phyloP scores from a whole-genome alignment of 257 asterid genomes.

The Petrea volubilis region DNA sequence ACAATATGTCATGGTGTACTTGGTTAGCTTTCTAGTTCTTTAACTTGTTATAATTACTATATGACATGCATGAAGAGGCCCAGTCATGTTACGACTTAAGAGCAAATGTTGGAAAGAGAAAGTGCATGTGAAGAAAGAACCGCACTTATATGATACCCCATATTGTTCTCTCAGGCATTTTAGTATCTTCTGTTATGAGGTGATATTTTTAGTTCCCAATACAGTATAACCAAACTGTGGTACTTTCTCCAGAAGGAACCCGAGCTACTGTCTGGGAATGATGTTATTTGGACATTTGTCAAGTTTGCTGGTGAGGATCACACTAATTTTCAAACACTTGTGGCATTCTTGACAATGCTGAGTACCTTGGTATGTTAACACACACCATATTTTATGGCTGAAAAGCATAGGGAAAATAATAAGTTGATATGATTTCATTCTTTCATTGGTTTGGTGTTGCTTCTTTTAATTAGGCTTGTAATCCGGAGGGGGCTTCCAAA shows the following conservation, averaged over 20 bases:
- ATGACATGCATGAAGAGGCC: background rate
- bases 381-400: background rate
- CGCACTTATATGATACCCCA: background rate
- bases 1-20: background rate
- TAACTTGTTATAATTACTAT: background rate
- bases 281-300: constrained; percentile 95
- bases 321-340: constrained; percentile 83
- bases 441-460: constrained; percentile 32
- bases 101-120: background rate
- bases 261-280: constrained; percentile 85
- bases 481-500: constrained; percentile 84
- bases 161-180: background rate
- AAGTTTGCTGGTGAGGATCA: constrained; percentile 97
- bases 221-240: constrained; percentile 12
- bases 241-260: constrained; percentile 76
- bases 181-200: background rate
- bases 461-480: constrained; percentile 68
- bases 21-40: background rate
- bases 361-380: constrained; percentile 74
- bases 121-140: background rate
- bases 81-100: background rate
- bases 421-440: constrained; percentile 8
- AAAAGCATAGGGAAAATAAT: background rate
- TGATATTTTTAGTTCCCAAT: background rate
- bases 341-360: constrained; percentile 92